Base-by-base conservation (phyloP, 345 rosid species). In the Arabis alpina region DNA sequence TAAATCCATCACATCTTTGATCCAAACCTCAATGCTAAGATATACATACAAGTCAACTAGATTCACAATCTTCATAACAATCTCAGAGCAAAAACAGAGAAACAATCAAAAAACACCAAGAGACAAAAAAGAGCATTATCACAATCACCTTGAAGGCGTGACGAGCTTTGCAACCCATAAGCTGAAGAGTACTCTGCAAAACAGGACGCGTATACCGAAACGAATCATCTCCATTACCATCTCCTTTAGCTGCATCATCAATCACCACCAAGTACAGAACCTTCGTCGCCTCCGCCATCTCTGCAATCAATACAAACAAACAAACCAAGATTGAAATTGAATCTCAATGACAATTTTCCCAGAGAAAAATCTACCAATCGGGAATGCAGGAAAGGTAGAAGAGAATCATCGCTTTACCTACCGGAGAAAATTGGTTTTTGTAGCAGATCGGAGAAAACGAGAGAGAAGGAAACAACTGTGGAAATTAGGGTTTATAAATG, bases 161-260 rank as follows among this genome's bases (percentile, higher is more conserved):
- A 42, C 99, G 92, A 11, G 99, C 80, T 53, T 95, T 95, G 80
- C 99, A 95, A 53, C 99, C 99, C 94, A 95, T 95, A 70, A 95
- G 91, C 76, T 92, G 99, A 67, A 95, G 92, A 76, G 98, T 85
- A 50, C 96, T 88, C 81, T 92, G 99, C 80, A 95, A 81, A 55
- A 90, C 93, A 45, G 98, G 76, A 66, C 94, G 97, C 66, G 97
- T 86, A 49, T 92, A 95, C 1, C 96, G 80, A 70, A 92, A 95
- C 66, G 92, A 87, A 42, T 67, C 87, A 49, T 74, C 83, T 9
- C 76, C 83, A 49, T 49, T 60, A 51, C 65, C 86, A n/a, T 42
- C 70, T 36, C 53, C 77, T 45, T 63, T 76, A 27, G 68, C 66
- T 60, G 41, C 68, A 2, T 79, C 88, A 27, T 94, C 90, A 54